A percentile compares a stretch with the other conserved stretches of the same genome.
These are phyloP conservation scores for Marasmius fiardii DNA, from an alignment of 1,284 basidiomycete species.

Conservation along the genomic window DNA sequence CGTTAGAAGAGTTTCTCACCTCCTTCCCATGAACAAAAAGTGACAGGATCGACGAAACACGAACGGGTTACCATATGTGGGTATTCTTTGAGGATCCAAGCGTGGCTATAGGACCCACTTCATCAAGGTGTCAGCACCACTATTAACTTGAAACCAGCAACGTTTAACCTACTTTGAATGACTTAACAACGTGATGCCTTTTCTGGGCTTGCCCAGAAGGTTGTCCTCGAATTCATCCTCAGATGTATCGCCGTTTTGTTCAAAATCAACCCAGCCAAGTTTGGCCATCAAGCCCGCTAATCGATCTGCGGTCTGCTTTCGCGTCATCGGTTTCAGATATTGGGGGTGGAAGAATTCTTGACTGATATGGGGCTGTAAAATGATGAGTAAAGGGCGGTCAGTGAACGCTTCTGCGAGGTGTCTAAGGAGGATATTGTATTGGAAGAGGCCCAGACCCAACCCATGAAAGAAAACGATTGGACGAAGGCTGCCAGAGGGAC, in stretches of 20 bases:
- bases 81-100: slow-evolving; percentile 81
- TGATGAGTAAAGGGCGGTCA: slow-evolving; percentile 75
- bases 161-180: slow-evolving; percentile 73
- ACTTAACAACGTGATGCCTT: slow-evolving; percentile 75
- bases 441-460: slow-evolving; percentile 76
- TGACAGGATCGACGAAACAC: slow-evolving; percentile 87
- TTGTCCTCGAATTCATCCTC: slow-evolving; percentile 21
- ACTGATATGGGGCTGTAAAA: slow-evolving; percentile 81
- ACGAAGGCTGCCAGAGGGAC: slow-evolving; percentile 46
- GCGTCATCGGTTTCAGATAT: slow-evolving; percentile 68
- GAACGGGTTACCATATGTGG: slow-evolving; percentile 69
- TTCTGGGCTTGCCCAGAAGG: slow-evolving; percentile 17
- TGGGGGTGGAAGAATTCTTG: slow-evolving; percentile 78
- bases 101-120: slow-evolving; percentile 74
- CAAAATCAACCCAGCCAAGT: slow-evolving; percentile 59
- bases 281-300: slow-evolving; percentile 57
- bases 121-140: slow-evolving; percentile 4
- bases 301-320: slow-evolving; percentile 55
- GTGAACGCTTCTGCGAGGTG: slow-evolving; percentile 51
- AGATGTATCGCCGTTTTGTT: slow-evolving; percentile 19
- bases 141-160: slow-evolving; percentile 7
- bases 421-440: slow-evolving; percentile 54
- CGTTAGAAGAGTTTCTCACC: slow-evolving; percentile 37
- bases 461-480: slow-evolving; percentile 88
- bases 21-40: slow-evolving; percentile 90